Evolutionary conservation across 75 land plant species (phyloP), one percentile per base, ranked within the genome.

Genomic region (Picea sitchensis): DNA sequence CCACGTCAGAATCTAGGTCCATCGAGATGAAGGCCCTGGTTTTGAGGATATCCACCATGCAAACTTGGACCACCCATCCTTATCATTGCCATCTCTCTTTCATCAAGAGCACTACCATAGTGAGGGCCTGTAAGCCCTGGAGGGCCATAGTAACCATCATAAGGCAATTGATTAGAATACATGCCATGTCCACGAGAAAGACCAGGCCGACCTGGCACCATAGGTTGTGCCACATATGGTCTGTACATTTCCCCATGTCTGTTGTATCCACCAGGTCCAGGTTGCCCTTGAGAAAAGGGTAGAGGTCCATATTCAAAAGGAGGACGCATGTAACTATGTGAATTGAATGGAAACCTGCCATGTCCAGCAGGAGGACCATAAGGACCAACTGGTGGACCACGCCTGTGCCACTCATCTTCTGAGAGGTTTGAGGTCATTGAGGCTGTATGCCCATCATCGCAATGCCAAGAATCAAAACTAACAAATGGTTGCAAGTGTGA

Each of bases 111-210:
- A 60, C 78, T 82, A 36, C 81, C 74, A 58, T 69, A 69, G n/a
- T 38, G 47, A 17, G 73, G 38, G 20, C 73, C 51, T 17, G 73
- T 81, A 88, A 60, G 85, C 84, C 82, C 81, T 58, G 84, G 92
- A 58, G 89, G 91, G 18, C 90, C 85, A 90, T 86, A 92, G 73
- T 83, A 94, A 15, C 91, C 92, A 65, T 91, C 94, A 85, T 84
- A 90, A 21, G 89, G 76, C 21, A 81, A 78, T 23, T 84, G 93
- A 61, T 83, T 87, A 32, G 83, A 90, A 78, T 85, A 92, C 88
- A 87, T 86, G 12, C 84, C 84, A 64, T 91, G 90, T 57, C 87
- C 79, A 56, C 80, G 59, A 59, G 92, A 87, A 76, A 84, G 85
- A 67, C 84, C 79, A 14, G 95, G 92, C 58, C 79, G 90, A 67